Percentiles rank a stretch among this genome's conserved stretches.
Conservation (phyloP, 208 protist species). For the Balamuthia mandrillaris region DNA sequence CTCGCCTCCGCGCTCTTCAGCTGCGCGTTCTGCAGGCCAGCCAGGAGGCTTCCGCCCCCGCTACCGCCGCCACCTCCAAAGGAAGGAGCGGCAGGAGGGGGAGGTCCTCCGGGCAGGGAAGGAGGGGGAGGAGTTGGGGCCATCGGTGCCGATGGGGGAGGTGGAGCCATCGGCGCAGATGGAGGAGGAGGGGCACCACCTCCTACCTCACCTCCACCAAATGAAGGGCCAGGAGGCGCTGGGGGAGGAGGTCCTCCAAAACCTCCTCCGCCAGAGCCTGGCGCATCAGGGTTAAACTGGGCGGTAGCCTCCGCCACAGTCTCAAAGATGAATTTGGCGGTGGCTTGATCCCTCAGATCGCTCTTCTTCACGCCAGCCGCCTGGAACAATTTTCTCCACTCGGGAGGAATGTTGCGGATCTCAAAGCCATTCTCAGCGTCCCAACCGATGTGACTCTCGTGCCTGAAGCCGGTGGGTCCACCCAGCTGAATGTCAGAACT, state of each 20-base stretch:
- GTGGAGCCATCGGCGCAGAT: neutral
- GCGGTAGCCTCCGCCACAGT: slow-evolving; percentile 40
- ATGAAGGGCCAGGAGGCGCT: neutral
- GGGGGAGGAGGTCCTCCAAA: neutral
- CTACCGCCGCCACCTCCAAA: neutral
- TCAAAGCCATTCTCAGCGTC: slow-evolving; percentile 44
- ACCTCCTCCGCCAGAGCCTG: neutral
- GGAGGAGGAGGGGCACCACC: neutral
- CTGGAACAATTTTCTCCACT: slow-evolving; percentile 56
- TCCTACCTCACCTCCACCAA: neutral
- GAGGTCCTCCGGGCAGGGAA: neutral
- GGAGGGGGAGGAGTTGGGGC: neutral
- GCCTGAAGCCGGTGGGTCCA: slow-evolving; percentile 48
- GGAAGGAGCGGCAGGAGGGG: neutral
- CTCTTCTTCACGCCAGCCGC: slow-evolving; percentile 57
- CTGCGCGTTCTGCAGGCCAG: neutral
- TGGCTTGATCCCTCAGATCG: slow-evolving; percentile 50
- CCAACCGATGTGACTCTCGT: slow-evolving; percentile 58
- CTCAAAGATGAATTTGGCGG: slow-evolving; percentile 48
- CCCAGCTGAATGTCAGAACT: neutral
- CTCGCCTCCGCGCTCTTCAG: neutral
- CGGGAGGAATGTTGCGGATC: slow-evolving; percentile 45
- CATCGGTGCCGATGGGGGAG: no score
- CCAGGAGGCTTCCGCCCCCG: neutral
- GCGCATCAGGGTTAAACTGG: neutral